Evolutionary conservation across 2,329 filamentous ascomycete species (phyloP), one percentile per base, ranked within the genome.

Genomic region (Rutstroemia sp.): DNA sequence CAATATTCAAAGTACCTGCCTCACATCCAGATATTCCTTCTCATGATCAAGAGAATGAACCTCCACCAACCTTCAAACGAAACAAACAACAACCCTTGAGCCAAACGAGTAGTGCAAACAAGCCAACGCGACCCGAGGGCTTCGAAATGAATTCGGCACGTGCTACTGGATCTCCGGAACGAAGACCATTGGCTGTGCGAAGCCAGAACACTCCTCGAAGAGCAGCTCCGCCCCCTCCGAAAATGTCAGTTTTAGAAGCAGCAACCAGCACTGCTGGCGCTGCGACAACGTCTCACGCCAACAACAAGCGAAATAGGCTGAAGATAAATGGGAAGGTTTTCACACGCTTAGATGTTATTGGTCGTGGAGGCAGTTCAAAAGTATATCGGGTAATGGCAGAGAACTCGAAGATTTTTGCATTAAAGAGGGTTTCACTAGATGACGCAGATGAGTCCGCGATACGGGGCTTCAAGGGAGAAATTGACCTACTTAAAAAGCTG

Each of bases 321-420:
- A 85, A 86, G 48, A 85, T 99, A 59, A 99, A 99, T 68, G 89
- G 90, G 59, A 95, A 95, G 68, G 82, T 85, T 38, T 99, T 95
- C 68, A 94, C 91, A 21, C 82, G 92, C 48, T 81, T 97, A 60
- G 92, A 96, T 69, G 89, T 88, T 63, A 86, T 99, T 62, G 94
- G 94, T 9, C 86, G 92, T 57, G 94, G 94, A 60, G 94, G 94
- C 34, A 96, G 90, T 64, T 92, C 88, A 50, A 92, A 95, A 67
- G 94, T 99, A 1, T 99, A 96, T 71, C 86, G 91, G 47, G 94
- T 99, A 36, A 95, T 95, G 77, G 92, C 94, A 0, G 94, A 99
- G 71, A 97, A 96, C 68, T 92, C 90, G 67, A 95, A 92, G 70
- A 89, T 96, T 72, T 92, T 96, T 72, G 94, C 94, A 0, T 74